phyloP scores from a whole-genome alignment of 768 basidiomycete species.

The Mycena vitilis region DNA sequence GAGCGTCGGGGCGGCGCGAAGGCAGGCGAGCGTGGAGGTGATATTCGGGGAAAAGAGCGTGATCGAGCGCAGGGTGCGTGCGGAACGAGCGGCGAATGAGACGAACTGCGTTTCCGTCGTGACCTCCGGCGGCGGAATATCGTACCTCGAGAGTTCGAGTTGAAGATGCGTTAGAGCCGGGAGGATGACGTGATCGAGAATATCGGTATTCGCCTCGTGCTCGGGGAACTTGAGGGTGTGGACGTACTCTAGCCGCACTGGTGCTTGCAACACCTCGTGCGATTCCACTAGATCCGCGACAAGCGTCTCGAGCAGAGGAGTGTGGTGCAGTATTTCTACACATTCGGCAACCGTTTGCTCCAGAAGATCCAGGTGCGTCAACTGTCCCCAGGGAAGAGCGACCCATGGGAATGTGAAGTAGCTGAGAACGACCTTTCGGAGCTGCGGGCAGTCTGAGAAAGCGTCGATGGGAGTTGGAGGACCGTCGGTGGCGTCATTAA shows the following conservation, averaged over 20 bases:
- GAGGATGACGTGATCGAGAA: constrained; percentile 2
- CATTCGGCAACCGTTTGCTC: background rate
- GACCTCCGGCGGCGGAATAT: too few species aligned
- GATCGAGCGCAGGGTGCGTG: background rate
- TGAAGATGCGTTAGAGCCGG: constrained; percentile 4
- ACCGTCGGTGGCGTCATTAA: background rate
- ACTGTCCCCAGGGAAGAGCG: background rate
- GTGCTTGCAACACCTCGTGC: background rate
- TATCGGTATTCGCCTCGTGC: background rate
- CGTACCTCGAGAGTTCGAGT: background rate
- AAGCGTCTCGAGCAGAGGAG: background rate
- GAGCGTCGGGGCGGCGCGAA: background rate
- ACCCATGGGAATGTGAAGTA: background rate
- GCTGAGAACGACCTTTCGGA: background rate
- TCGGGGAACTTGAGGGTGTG: background rate
- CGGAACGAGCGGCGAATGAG: constrained; percentile 1
- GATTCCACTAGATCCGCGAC: background rate
- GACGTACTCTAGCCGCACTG: background rate
- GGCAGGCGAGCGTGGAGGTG: background rate
- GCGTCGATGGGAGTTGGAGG: background rate
- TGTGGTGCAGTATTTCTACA: background rate
- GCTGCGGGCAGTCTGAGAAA: constrained; percentile 1
- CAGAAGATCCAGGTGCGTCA: background rate
- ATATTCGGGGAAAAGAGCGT: background rate
- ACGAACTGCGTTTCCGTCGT: background rate